Base-by-base conservation (phyloP, 2,329 filamentous ascomycete genomes). In the Botrytis pseudocinerea region DNA sequence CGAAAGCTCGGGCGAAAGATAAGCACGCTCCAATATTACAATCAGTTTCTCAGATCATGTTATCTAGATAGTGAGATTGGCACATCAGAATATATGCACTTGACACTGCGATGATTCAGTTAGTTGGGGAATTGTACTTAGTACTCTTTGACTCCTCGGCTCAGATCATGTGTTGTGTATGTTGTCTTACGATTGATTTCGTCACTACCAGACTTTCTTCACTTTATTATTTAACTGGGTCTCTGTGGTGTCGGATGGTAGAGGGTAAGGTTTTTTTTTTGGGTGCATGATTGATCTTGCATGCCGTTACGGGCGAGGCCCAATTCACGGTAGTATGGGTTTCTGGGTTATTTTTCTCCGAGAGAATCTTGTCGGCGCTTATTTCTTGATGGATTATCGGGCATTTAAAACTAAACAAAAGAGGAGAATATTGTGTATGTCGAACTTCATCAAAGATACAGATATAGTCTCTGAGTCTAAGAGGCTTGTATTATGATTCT, bases 331-430 rank as follows among this genome's bases (percentile, higher is more conserved):
- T 16, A 25, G 25, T 38, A 40, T 38, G 25, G 16, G 22, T 40
- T 54, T 20, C 14, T 8, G 2, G 35, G n/a, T 4, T 9, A 5
- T 22, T 32, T 42, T 40, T 28, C 64, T 54, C 44, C 32, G 42
- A 18, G 35, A 66, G 46, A 54, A 12, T 57, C 48, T 32, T 22
- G 38, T 32, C 35, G 48, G 64, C 64, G 64, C 64, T 68, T 68
- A 68, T n/a, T 54, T 7, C 25, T 57, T 16, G 18, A 42, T 22
- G 25, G 7, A 14, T 22, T 42, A 28, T 68, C 48, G 35, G 18
- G 32, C 2, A 16, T 42, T 42, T 42, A 25, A 2, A 16, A 4
- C 16, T 32, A 10, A 68, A 57, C 14, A n/a, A 35, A 22, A 18
- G 25, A 57, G 8, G 8, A 12, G 4, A 7, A 4, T 40, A 6